These are phyloP conservation scores for Gyromitra esculenta DNA, from an alignment of 2,329 filamentous ascomycete species.

Conservation along the genomic window DNA sequence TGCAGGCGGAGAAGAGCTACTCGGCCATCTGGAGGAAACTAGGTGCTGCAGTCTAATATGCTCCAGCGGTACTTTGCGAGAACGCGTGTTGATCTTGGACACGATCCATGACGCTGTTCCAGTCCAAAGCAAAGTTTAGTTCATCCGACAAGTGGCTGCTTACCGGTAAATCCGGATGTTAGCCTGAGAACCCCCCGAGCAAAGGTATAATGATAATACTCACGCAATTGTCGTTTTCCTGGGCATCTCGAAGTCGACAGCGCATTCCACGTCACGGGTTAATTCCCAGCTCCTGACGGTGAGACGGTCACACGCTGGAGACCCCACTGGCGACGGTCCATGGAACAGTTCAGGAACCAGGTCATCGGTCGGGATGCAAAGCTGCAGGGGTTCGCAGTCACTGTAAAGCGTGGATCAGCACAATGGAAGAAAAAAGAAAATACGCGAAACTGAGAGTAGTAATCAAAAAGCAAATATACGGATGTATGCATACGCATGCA, in stretches of 20 bases:
- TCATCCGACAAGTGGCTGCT: conserved; percentile 51
- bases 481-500: conserved; percentile 42
- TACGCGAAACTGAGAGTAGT: conserved; percentile 36
- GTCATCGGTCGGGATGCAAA: conserved; percentile 50
- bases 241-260: conserved; percentile 41
- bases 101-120: conserved; percentile 45
- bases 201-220: conserved; percentile 38
- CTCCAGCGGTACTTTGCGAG: conserved; percentile 21
- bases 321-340: conserved; percentile 47
- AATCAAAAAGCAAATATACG: conserved; percentile 50
- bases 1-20: conserved; percentile 15
- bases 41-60: conserved; percentile 33
- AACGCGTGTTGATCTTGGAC: conserved; percentile 49
- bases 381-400: conserved; percentile 41
- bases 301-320: conserved; percentile 41
- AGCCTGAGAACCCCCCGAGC: conserved; percentile 14
- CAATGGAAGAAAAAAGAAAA: conserved; percentile 49
- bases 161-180: conserved; percentile 23
- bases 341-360: conserved; percentile 45
- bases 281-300: conserved; percentile 37
- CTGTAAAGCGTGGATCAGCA: conserved; percentile 50
- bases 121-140: conserved; percentile 46
- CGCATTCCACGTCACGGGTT: conserved; percentile 51
- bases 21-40: conserved; percentile 35
- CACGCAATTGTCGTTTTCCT: conserved; percentile 48